phyloP scores from a whole-genome alignment of 2,329 filamentous ascomycete species.

The Alternaria triticina region DNA sequence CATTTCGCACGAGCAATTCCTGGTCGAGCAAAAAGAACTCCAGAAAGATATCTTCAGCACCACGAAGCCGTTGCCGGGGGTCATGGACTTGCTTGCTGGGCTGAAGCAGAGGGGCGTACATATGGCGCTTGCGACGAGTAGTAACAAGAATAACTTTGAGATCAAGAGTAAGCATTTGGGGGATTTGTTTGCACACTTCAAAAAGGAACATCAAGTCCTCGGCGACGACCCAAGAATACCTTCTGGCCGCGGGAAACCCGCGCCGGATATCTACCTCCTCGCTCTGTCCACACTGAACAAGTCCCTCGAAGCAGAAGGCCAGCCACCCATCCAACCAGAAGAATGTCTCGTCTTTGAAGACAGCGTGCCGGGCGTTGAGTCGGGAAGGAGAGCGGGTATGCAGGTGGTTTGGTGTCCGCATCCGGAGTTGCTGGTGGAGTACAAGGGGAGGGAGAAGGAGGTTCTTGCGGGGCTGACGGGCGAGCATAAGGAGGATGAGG shows the following conservation, averaged over 20 bases:
- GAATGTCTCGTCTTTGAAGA: slow-evolving; percentile 98
- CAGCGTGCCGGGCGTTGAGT: slow-evolving; percentile 89
- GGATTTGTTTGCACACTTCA: slow-evolving; percentile 67
- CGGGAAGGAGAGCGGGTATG: slow-evolving; percentile 90
- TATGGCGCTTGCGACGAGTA: slow-evolving; percentile 86
- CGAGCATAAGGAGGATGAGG: slow-evolving; percentile 67
- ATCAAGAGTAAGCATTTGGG: slow-evolving; percentile 72
- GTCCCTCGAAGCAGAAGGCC: slow-evolving; percentile 65
- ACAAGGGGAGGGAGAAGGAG: slow-evolving; percentile 75
- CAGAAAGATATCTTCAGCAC: slow-evolving; percentile 76
- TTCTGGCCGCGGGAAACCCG: slow-evolving; percentile 84
- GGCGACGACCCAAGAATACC: slow-evolving; percentile 84
- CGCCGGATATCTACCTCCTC: slow-evolving; percentile 92
- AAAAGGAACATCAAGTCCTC: slow-evolving; percentile 74
- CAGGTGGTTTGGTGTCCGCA: slow-evolving; percentile 93
- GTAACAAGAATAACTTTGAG: slow-evolving; percentile 72
- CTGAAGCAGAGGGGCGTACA: slow-evolving; percentile 68
- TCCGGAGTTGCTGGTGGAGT: slow-evolving; percentile 76
- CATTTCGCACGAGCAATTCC: slow-evolving; percentile 73
- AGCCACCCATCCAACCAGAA: slow-evolving; percentile 71
- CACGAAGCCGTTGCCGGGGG: slow-evolving; percentile 80
- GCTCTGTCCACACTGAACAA: slow-evolving; percentile 86
- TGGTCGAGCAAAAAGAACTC: slow-evolving; percentile 63
- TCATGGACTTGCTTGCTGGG: slow-evolving; percentile 69
- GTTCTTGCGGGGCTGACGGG: slow-evolving; percentile 84